Evolutionary conservation across 129 eudicot genomes (phyloP), one percentile per base, ranked within the genome.

Genomic region (Helichrysum umbraculigerum): DNA sequence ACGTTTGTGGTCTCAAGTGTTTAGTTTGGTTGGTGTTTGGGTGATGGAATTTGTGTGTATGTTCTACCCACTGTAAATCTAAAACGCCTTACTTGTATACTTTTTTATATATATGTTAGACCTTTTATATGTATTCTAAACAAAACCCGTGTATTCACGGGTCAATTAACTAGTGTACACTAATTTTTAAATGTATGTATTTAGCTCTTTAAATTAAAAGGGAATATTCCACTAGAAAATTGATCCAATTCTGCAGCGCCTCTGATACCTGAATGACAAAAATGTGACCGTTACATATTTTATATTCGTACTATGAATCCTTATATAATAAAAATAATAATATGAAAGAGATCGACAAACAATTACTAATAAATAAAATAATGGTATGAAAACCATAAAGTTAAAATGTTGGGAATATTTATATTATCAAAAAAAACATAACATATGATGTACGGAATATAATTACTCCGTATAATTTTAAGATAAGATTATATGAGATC

Each of bases 361-460:
- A 35, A 33, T 25, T 25, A n/a, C n/a, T n/a, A 25, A 25, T 25
- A 25, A 25, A 25, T 28, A 37, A 25, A 37, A 15, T 0, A 19
- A 19, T 34, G 30, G 22, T 60, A 60, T 37, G 52, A 60, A 34
- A 21, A 21, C 20, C 32, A 20, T 51, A 22, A 66, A 22, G 34
- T 5, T 29, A 21, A 44, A 65, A 65, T 65, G 35, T 52, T 19
- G 29, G 39, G 50, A 10, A 10, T n/a, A n/a, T n/a, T n/a, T n/a
- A n/a, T n/a, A n/a, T n/a, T n/a, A n/a, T n/a, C n/a, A n/a, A n/a
- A n/a, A n/a, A n/a, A n/a, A n/a, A n/a, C 57, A 59, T 16, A 73
- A 37, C 22, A 59, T 59, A 58, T 22, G 47, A 62, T 28, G 71
- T 74, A 74, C 78, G 78, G 63, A 44, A 61, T 32, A 58, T 42